Conservation (phyloP, 768 basidiomycete genomes). For the Kockovaella imperatae region DNA sequence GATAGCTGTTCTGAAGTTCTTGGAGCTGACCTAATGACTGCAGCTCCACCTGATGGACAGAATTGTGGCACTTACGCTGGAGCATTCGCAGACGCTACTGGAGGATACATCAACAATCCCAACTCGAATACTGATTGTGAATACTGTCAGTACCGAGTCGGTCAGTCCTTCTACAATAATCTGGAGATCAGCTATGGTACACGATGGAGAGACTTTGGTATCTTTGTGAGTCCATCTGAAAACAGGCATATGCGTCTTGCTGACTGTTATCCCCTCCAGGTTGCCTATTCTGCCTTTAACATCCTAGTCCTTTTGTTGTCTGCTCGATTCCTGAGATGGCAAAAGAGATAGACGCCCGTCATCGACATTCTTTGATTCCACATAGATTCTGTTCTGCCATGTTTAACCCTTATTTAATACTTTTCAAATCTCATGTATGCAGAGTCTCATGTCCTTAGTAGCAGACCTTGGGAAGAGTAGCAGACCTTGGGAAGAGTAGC, state of each 20-base stretch:
- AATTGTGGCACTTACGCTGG: constrained; percentile 66
- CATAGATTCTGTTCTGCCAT: not conserved
- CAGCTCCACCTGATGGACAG: constrained; percentile 61
- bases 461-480: too few species aligned
- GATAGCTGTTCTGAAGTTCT: too few species aligned
- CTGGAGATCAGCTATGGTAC: constrained; percentile 20
- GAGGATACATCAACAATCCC: constrained; percentile 71
- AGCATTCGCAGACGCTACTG: constrained; percentile 57
- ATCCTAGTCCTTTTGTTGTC: constrained; percentile 47
- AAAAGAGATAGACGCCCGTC: constrained; percentile 26
- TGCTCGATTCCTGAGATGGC: constrained; percentile 24
- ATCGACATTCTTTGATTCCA: too few species aligned
- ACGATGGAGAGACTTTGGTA: constrained; percentile 28
- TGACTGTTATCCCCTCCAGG: not conserved
- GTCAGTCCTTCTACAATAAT: constrained; percentile 22
- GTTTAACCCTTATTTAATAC: too few species aligned
- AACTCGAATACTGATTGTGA: constrained; percentile 58
- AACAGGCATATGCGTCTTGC: not conserved
- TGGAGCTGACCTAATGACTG: constrained; percentile 13
- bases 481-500: too few species aligned
- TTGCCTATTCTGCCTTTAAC: constrained; percentile 53
- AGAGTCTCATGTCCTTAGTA: too few species aligned
- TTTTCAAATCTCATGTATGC: too few species aligned
- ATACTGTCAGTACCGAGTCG: constrained; percentile 53
- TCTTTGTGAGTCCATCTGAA: constrained; percentile 17